phyloP scores from a whole-genome alignment of 495 filamentous ascomycete genomes.

The Aspergillus carlsbadensis region DNA sequence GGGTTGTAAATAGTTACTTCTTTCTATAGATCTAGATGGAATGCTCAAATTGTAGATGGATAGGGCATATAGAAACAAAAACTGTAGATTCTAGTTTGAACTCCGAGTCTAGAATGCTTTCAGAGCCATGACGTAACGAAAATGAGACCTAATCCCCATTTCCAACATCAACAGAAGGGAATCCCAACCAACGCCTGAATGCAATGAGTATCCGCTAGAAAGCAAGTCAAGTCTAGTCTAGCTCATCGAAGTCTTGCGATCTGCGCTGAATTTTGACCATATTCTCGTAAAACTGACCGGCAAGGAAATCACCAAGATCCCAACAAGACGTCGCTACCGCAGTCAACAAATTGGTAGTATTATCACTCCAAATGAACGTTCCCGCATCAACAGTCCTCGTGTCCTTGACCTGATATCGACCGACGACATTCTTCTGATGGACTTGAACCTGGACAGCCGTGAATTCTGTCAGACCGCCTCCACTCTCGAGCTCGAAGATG shows the following conservation, averaged over 20 bases:
- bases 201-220: background rate
- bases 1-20: background rate
- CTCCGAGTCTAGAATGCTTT: background rate
- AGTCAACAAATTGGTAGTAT: constrained; percentile 11
- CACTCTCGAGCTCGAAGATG: constrained; percentile 26
- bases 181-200: background rate
- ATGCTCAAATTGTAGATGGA: background rate
- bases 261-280: constrained; percentile 10
- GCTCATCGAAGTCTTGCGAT: background rate
- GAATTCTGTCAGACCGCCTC: constrained; percentile 14
- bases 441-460: constrained; percentile 26
- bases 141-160: background rate
- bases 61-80: too few species aligned
- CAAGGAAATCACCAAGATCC: constrained; percentile 22
- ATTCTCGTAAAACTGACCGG: constrained; percentile 20
- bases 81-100: too few species aligned
- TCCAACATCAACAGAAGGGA: background rate
- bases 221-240: background rate
- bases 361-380: constrained; percentile 21
- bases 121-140: background rate
- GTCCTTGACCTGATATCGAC: constrained; percentile 4
- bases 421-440: constrained; percentile 10
- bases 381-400: constrained; percentile 22
- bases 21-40: background rate
- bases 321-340: constrained; percentile 15